Base-by-base conservation (phyloP, 1,139 yeast species). In the Kodamaea plutei region DNA sequence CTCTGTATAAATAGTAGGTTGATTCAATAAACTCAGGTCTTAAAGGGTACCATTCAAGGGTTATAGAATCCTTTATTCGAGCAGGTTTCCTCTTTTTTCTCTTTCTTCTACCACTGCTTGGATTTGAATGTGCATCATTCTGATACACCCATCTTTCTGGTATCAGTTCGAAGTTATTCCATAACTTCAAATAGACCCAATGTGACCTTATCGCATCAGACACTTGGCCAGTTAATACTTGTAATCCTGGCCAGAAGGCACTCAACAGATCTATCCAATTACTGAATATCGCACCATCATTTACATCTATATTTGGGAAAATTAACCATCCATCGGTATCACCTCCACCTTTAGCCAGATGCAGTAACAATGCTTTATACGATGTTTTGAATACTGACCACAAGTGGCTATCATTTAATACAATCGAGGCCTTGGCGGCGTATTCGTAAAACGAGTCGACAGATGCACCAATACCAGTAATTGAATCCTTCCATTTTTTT, bases 401-500 rank as follows among this genome's bases (percentile, higher is more conserved):
- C 52, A 84, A 65, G 20, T 68, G 61, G 10, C 66, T 64, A 50
- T 88, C 95, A 44, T 83, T 66, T 40, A 88, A 87, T 7, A 89
- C 48, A 8, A 88, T 73, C 3, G 89, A 64, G 15, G 79, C 77
- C 49, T 89, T 89, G 22, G 85, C 66, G 0, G 95, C 84, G 52
- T 89, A 85, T 50, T 89, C 97, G 52, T 83, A 89, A 47, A 84
- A 85, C 0, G 96, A 87, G 56, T 89, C 97, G n/a, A 85, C 75
- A 2, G 95, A 83, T 0, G 97, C 96, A 1, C 97, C 97, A 7
- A 84, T 69, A 0, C 96, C 96, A 0, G 91, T 74, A 25, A 79
- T 59, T 0, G 72, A 55, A 34, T 82, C 82, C 23, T 64, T 60
- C 78, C 88, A 79, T 20, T 54, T 50, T 19, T 74, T 76, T 0